Evolutionary conservation across 306 rosid species (phyloP).

Genomic region (Vigna nakashimae): DNA sequence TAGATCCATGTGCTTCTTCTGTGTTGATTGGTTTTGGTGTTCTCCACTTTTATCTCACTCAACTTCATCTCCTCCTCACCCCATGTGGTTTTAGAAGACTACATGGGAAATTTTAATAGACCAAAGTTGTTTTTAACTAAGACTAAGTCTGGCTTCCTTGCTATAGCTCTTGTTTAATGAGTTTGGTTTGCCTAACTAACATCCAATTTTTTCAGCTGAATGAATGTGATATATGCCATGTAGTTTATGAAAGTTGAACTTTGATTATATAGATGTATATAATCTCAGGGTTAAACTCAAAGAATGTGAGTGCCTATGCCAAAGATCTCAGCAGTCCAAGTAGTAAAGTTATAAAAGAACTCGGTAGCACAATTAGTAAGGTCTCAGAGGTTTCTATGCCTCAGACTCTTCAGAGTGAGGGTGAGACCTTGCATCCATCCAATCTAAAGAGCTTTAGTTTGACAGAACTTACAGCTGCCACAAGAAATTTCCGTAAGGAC

Average conservation of each 20-base stretch:
- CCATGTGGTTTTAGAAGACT: neutral
- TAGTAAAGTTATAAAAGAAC: constrained; percentile 33
- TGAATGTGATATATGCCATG: constrained; percentile 12
- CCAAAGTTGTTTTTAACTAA: constrained; percentile 17
- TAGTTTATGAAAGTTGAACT: constrained; percentile 12
- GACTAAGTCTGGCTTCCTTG: neutral
- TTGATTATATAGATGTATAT: constrained; percentile 11
- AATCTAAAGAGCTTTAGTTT: constrained; percentile 60
- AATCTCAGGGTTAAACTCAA: constrained; percentile 56
- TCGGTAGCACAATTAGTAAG: constrained; percentile 43
- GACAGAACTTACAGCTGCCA: constrained; percentile 61
- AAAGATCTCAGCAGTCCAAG: constrained; percentile 40
- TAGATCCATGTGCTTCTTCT: constrained; percentile 10
- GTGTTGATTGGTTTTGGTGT: constrained; percentile 26
- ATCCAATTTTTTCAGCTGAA: constrained; percentile 27
- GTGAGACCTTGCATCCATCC: constrained; percentile 56
- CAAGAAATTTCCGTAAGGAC: constrained; percentile 65
- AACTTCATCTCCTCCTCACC: constrained; percentile 3
- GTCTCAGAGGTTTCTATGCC: constrained; percentile 40
- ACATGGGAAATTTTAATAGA: neutral
- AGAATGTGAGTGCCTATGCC: constrained; percentile 41
- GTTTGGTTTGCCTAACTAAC: constrained; percentile 18
- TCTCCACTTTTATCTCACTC: constrained; percentile 1
- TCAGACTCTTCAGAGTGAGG: constrained; percentile 49
- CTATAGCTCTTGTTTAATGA: neutral